Base-by-base conservation (phyloP, 2,329 filamentous ascomycete species). In the Eutypa lata region DNA sequence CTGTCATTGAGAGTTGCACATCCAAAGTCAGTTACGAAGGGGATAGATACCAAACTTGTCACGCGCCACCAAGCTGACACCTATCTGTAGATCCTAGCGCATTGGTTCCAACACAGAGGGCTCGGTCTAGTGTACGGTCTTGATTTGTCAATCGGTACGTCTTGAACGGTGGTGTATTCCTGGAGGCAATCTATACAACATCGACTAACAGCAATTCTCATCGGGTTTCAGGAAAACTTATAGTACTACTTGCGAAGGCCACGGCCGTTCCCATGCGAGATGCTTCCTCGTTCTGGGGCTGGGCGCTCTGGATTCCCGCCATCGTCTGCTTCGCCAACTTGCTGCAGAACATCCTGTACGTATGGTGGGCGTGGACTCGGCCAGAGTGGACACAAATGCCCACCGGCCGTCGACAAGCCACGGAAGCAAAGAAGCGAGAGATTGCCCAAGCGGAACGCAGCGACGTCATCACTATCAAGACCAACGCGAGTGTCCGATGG, bases 201-300 rank as follows among this genome's bases (percentile, higher is more conserved):
- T 38, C 19, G 33, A 26, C 33, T 22, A 42, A 11, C 19, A n/a
- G 33, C 33, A 35, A 11, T 31, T 14, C 10, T 10, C 19, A 22
- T 49, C 35, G 24, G n/a, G 35, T 33, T 49, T 33, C 22, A 56
- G 55, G 56, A 42, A 63, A 64, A 48, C 57, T 63, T 22, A 59
- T 64, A 24, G 60, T 62, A 1, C 54, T 65, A 4, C 48, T 57
- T 16, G 60, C 63, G 46, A 63, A 60, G 50, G 59, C 59, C 7
- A 60, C 63, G 3, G 62, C 63, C 3, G 57, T 66, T 8, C 61
- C 63, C 5, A 66, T 65, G 61, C 46, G 58, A 44, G 61, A 66
- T 33, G 59, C 58, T 5, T 50, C 61, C 5, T 52, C 53, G 1
- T 66, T 65, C 51, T 66, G 63, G 62, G 62, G 63, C 46, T 66